Evolutionary conservation across 1,284 basidiomycete species (phyloP).

Genomic region (Moesziomyces globuligerus): DNA sequence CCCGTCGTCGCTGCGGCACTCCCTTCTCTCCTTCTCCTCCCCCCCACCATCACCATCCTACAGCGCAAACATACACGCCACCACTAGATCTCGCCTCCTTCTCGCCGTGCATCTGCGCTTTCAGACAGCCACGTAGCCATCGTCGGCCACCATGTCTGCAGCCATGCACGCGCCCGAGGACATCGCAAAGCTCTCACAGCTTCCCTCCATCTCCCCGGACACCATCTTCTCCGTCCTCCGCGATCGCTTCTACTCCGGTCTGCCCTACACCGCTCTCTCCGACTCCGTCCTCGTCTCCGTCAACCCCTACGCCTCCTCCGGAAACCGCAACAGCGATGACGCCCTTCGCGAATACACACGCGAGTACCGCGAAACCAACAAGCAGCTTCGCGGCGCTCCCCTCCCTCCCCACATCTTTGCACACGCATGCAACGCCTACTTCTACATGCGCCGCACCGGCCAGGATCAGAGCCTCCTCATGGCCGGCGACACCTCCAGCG

Average conservation of each 20-base stretch:
- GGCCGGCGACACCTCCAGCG: constrained; percentile 85
- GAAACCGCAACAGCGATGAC: constrained; percentile 63
- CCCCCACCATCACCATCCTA: too few relatives aligned
- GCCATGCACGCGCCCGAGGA: constrained; percentile 35
- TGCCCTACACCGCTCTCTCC: constrained; percentile 62
- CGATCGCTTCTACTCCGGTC: constrained; percentile 57
- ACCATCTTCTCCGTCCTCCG: constrained; percentile 56
- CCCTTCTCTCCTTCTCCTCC: too few relatives aligned
- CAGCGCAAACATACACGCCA: too few relatives aligned
- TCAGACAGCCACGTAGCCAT: too few relatives aligned
- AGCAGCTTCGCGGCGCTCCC: constrained; percentile 28
- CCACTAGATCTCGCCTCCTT: too few relatives aligned
- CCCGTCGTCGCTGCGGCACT: neutral
- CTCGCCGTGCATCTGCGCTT: too few relatives aligned
- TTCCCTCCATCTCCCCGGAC: constrained; percentile 45
- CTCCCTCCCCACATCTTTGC: constrained; percentile 87
- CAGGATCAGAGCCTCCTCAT: constrained; percentile 85
- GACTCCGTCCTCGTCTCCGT: constrained; percentile 62
- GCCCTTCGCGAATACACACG: constrained; percentile 59
- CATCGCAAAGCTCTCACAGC: constrained; percentile 49
- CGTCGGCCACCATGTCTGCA: constrained; percentile 22
- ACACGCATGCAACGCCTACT: constrained; percentile 88
- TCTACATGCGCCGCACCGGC: constrained; percentile 91
- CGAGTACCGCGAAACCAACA: constrained; percentile 59
- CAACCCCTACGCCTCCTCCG: constrained; percentile 62